A percentile compares a stretch with the other conserved stretches of the same genome.
phyloP scores from a whole-genome alignment of 75 land plant genomes.

The Sequoia sempervirens region DNA sequence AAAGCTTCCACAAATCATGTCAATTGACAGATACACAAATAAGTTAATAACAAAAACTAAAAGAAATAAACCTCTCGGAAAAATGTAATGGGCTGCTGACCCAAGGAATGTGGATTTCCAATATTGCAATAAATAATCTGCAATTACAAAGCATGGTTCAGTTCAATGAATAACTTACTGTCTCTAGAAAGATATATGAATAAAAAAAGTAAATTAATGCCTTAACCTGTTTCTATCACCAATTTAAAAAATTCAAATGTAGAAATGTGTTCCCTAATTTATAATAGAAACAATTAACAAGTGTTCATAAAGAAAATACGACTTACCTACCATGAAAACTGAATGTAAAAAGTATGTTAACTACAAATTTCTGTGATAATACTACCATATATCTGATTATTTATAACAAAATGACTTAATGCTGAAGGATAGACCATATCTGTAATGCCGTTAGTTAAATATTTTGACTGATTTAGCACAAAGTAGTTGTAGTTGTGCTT shows the following conservation, averaged over 20 bases:
- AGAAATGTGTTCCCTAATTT: not conserved
- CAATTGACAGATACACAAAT: not conserved
- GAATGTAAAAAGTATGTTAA: not conserved
- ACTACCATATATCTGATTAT: not conserved
- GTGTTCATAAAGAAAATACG: not conserved
- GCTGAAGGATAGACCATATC: not conserved
- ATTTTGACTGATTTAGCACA: too few species aligned
- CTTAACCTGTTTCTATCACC: not conserved
- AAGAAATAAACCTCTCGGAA: conserved; percentile 77
- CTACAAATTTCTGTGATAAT: not conserved
- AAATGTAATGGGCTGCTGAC: conserved; percentile 93
- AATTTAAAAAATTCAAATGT: not conserved
- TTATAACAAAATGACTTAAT: not conserved
- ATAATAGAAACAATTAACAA: not conserved
- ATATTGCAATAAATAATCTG: conserved; percentile 88
- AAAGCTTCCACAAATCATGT: not conserved
- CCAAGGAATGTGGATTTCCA: conserved; percentile 98
- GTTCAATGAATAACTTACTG: not conserved
- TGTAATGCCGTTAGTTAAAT: not conserved
- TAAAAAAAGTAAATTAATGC: not conserved
- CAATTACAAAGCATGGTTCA: conserved; percentile 7
- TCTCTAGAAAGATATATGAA: not conserved
- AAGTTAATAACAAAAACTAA: not conserved
- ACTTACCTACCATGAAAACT: not conserved
- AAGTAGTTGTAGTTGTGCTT: too few species aligned